Evolutionary conservation across 208 protist genomes (phyloP).

Genomic region (Wallacemonas sp.): DNA sequence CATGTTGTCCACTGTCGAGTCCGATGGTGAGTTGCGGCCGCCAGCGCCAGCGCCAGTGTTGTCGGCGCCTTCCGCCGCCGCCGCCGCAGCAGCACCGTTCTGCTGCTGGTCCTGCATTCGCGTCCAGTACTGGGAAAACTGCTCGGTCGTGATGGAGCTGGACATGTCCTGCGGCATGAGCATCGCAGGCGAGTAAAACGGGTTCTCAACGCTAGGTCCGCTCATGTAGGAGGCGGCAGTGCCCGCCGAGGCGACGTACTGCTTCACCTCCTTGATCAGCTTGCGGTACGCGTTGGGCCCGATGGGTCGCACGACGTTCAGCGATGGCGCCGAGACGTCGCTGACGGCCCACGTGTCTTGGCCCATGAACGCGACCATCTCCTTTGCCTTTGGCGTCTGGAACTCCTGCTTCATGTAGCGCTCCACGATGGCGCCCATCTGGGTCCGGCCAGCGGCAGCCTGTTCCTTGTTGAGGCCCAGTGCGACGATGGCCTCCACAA

Average conservation of each 20-base stretch:
- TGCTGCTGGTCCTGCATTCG: constrained; percentile 4
- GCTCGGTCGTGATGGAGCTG: constrained; percentile 50
- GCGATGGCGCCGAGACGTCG: constrained; percentile 42
- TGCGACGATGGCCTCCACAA: constrained; percentile 50
- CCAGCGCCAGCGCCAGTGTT: constrained; percentile 1
- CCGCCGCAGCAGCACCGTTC: background rate
- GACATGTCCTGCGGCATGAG: constrained; percentile 66
- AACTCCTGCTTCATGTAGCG: constrained; percentile 50
- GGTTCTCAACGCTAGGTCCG: constrained; percentile 50
- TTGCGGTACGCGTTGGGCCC: constrained; percentile 46
- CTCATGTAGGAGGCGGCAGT: background rate
- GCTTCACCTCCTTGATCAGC: constrained; percentile 57
- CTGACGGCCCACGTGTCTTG: constrained; percentile 68
- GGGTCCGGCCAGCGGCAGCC: constrained; percentile 40
- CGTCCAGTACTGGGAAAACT: constrained; percentile 55
- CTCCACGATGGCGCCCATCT: constrained; percentile 52
- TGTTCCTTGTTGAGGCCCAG: constrained; percentile 56
- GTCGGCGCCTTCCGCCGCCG: too few relatives aligned
- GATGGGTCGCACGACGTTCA: constrained; percentile 68
- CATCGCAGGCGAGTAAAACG: constrained; percentile 69
- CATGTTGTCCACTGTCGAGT: background rate
- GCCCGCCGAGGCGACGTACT: constrained; percentile 37
- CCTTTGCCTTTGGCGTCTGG: constrained; percentile 57
- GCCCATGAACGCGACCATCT: constrained; percentile 63
- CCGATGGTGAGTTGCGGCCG: constrained; percentile 15